Evolutionary conservation across 2,329 filamentous ascomycete genomes (phyloP), one percentile per base, ranked within the genome.

Genomic region (Calonectria multiphialidica): DNA sequence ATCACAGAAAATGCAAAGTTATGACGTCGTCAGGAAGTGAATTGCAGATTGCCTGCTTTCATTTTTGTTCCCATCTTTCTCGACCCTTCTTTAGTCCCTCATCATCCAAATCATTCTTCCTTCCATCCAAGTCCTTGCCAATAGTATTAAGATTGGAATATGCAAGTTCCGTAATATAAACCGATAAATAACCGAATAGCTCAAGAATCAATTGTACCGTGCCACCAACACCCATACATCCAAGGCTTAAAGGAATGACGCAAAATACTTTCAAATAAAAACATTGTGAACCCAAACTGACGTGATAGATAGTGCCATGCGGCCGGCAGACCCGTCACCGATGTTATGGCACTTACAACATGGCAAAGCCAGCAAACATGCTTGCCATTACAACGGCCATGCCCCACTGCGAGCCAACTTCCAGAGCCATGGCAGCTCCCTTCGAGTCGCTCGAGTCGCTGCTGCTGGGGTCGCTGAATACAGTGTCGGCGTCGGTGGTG

Each of bases 361-460:
- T 78, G 42, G 84, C 84, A 71, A 87, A 85, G 16, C 84, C 84
- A 57, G 82, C 80, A 72, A 85, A 83, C 71, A 87, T 75, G 71
- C 82, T 80, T 18, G 81, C 82, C 35, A 86, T 67, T 13, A 87
- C 79, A 10, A 86, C 70, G 9, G 79, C 78, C 55, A 87, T 76
- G 5, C 85, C 84, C 68, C 84, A 84, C 57, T 81, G 79, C 42
- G 81, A 81, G 21, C 83, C 84, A 62, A 81, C 77, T 45, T 83
- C 82, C 28, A 85, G 75, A 3, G 80, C 77, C 13, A 77, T 67
- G 40, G 77, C 79, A 33, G 82, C 82, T 30, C 78, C 77, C 35
- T 79, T 78, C 57, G 76, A 72, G 25, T 70, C 68, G 33, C 66
- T 71, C 16, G 75, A 62, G 28, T 30, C 28, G 28, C 28, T 30